phyloP scores from a whole-genome alignment of 2,329 filamentous ascomycete genomes.

The Cercospora beticola region DNA sequence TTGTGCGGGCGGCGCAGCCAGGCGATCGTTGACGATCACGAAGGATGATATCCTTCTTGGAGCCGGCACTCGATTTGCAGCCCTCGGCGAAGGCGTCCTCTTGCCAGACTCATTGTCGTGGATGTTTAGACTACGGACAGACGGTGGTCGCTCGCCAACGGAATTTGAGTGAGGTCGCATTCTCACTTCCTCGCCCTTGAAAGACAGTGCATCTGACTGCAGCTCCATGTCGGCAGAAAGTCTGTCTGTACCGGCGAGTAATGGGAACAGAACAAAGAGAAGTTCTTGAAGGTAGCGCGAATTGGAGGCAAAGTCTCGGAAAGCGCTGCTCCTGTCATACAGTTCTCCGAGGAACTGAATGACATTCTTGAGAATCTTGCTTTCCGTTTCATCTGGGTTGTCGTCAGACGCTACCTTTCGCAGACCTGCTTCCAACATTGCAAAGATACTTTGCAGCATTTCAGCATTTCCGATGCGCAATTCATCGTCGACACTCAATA shows the following conservation, averaged over 20 bases:
- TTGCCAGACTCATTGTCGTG: constrained; percentile 50
- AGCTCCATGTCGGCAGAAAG: constrained; percentile 83
- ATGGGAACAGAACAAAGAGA: constrained; percentile 77
- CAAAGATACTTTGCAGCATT: constrained; percentile 73
- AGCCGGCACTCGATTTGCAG: constrained; percentile 55
- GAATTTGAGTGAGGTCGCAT: constrained; percentile 71
- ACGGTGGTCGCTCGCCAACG: constrained; percentile 57
- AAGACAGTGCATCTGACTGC: constrained; percentile 78
- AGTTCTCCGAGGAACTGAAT: constrained; percentile 77
- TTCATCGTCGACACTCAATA: constrained; percentile 61
- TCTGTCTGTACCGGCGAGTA: constrained; percentile 81
- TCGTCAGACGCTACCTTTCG: constrained; percentile 66
- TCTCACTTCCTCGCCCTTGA: constrained; percentile 81
- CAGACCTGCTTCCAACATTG: constrained; percentile 84
- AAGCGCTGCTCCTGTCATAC: constrained; percentile 71
- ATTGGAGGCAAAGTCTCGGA: constrained; percentile 76
- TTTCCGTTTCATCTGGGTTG: constrained; percentile 48
- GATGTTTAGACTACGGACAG: constrained; percentile 67
- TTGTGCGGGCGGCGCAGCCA: constrained; percentile 60
- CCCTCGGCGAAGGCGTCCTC: constrained; percentile 34
- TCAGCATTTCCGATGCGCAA: constrained; percentile 72
- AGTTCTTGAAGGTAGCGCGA: constrained; percentile 82
- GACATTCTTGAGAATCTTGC: constrained; percentile 68
- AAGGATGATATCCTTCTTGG: constrained; percentile 86
- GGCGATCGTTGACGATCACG: constrained; percentile 72